Percentiles rank a stretch among this genome's conserved stretches.
Conservation (phyloP, 257 asterid species). For the Solanum pinnatisectum region DNA sequence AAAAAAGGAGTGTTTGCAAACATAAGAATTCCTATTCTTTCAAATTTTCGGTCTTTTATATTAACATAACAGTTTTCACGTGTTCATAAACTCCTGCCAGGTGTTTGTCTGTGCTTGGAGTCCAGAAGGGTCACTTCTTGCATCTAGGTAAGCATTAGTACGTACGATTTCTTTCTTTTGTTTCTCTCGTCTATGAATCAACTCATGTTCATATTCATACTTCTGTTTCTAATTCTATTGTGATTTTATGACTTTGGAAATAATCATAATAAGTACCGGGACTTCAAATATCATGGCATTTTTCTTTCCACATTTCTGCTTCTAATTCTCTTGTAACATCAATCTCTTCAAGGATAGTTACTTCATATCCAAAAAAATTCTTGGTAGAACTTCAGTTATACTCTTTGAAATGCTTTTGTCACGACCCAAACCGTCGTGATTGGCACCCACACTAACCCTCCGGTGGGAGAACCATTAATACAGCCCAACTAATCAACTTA, state of each 20-base stretch:
- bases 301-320: too few relatives aligned
- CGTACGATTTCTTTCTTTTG: neutral
- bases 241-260: neutral
- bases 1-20: too few relatives aligned
- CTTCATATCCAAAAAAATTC: too few relatives aligned
- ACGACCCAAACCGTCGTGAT: too few relatives aligned
- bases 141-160: conserved; percentile 64
- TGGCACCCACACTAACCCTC: too few relatives aligned
- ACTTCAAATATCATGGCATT: neutral
- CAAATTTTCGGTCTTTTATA: neutral
- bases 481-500: too few relatives aligned
- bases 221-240: neutral
- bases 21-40: too few relatives aligned
- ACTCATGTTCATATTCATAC: neutral
- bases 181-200: neutral
- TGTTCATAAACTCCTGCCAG: conserved; percentile 18
- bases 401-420: too few relatives aligned
- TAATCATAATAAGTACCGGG: neutral
- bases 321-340: too few relatives aligned
- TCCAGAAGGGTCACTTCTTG: conserved; percentile 80
- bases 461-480: too few relatives aligned
- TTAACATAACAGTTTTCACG: neutral
- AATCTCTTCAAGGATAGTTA: too few relatives aligned
- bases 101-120: conserved; percentile 96
- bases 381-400: too few relatives aligned